Evolutionary conservation across 768 basidiomycete species (phyloP), one percentile per base, ranked within the genome.

Genomic region (Nidularia pulvinata): DNA sequence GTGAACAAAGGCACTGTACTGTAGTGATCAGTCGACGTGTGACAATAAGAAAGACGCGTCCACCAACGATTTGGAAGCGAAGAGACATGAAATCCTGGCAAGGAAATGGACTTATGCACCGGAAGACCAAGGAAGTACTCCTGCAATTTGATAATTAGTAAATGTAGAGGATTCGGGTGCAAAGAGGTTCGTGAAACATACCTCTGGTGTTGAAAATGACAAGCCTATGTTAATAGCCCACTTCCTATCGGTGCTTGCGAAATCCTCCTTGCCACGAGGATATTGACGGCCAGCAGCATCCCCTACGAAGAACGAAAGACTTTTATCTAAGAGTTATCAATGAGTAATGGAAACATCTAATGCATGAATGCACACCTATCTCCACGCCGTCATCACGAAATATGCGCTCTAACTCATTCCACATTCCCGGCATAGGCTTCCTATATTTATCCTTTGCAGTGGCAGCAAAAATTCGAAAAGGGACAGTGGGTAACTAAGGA

Each of bases 371-470:
- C 79, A 6, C 49, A 89, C 93, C 89, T 61, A 96, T 89, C 13
- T 74, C 65, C 5, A 88, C 69, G 9, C 80, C 79, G 34, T 83
- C 79, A 54, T 79, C 70, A 5, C 66, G 68, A 60, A 86, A 91
- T 36, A 91, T 74, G 2, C 72, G 74, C 59, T 86, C 81, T 46
- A 95, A 69, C 57, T 86, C 85, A 53, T 80, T 74, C 86, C 88
- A 96, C 80, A 95, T 93, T 2, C 93, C 93, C 9, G 83, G 84
- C 76, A 91, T 87, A 3, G 95, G 95, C 67, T 97, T 97, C 13
- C 95, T 76, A 60, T 82, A 92, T 33, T 77, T 77, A 60, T 96
- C 93, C 57, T 78, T 84, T 5, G 78, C 83, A 1, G 79, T 84
- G 0, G 93, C 93, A 6, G 90, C 94, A 52, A 94, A 80, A 35